A percentile compares a stretch with the other conserved stretches of the same genome.
phyloP scores from a whole-genome alignment of 106 monocot genomes.

The Triglochin maritima region DNA sequence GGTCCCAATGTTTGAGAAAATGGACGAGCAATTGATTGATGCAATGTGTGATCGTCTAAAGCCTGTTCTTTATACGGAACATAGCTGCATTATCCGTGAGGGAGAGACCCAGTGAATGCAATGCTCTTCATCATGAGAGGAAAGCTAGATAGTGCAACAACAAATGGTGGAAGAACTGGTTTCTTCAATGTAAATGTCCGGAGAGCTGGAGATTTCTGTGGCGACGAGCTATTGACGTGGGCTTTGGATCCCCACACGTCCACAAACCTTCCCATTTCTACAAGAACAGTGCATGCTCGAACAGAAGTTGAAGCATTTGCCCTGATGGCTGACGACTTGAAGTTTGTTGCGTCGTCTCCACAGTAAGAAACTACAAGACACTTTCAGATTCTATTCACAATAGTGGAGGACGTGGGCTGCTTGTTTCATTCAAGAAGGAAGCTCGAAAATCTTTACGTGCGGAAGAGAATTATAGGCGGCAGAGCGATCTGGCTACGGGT shows the following conservation, averaged over 20 bases:
- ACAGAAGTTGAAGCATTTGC: slow-evolving; percentile 52
- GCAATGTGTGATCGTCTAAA: slow-evolving; percentile 42
- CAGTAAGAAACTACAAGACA: slow-evolving; percentile 49
- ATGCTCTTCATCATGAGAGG: slow-evolving; percentile 62
- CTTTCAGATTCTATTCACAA: slow-evolving; percentile 52
- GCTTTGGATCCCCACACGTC: slow-evolving; percentile 42
- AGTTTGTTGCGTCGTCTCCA: slow-evolving; percentile 53
- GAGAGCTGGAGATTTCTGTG: slow-evolving; percentile 48
- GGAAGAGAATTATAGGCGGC: slow-evolving; percentile 27
- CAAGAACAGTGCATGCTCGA: slow-evolving; percentile 43
- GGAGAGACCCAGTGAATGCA: slow-evolving; percentile 39
- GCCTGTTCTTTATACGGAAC: slow-evolving; percentile 37
- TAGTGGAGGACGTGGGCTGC: slow-evolving; percentile 63
- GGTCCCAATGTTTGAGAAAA: slow-evolving; percentile 51
- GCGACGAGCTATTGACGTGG: slow-evolving; percentile 56
- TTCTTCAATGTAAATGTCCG: slow-evolving; percentile 44
- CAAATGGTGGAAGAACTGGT: slow-evolving; percentile 54
- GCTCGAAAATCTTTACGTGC: slow-evolving; percentile 32
- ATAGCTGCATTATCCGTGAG: slow-evolving; percentile 37
- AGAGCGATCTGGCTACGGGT: slow-evolving; percentile 17
- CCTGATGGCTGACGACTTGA: slow-evolving; percentile 41
- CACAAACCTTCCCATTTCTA: slow-evolving; percentile 43
- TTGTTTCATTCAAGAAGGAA: slow-evolving; percentile 46
- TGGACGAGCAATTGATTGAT: slow-evolving; percentile 53
- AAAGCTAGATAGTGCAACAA: slow-evolving; percentile 35